Evolutionary conservation across 2,329 filamentous ascomycete genomes (phyloP).

Genomic region (Ustulina deusta): DNA sequence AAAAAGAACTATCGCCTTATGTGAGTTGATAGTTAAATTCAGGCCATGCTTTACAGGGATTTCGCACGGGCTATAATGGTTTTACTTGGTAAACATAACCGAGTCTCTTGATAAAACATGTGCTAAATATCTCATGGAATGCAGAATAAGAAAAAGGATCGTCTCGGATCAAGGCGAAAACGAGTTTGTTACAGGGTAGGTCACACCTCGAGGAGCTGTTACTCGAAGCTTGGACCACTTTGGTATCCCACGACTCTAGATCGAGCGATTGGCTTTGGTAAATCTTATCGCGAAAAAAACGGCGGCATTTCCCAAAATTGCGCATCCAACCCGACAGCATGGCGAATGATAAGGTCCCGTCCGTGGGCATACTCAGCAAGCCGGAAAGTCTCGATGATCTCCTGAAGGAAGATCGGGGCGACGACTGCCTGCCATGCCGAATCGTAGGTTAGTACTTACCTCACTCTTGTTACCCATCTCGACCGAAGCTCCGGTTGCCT

Average conservation of each 20-base stretch:
- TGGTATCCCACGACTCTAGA: conserved; percentile 4
- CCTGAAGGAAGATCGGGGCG: conserved; percentile 66
- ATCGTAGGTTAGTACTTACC: conserved; percentile 70
- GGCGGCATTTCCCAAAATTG: conserved; percentile 1
- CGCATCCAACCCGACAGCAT: conserved; percentile 48
- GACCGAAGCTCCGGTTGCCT: background rate
- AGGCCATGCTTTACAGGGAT: background rate
- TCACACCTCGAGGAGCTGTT: background rate
- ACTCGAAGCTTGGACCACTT: conserved; percentile 22
- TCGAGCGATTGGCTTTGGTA: background rate
- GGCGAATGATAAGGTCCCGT: conserved; percentile 63
- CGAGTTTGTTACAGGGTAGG: background rate
- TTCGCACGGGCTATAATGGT: background rate
- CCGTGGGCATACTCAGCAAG: conserved; percentile 66
- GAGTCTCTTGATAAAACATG: background rate
- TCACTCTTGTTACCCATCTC: background rate
- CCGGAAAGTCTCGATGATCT: conserved; percentile 72
- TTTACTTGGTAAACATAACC: no score
- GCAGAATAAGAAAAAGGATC: background rate
- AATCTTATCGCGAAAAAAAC: conserved; percentile 14
- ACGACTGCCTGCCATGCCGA: conserved; percentile 78
- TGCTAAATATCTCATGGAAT: background rate
- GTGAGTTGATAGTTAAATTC: background rate
- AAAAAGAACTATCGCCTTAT: no score
- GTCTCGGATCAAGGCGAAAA: background rate